Evolutionary conservation across 2,329 filamentous ascomycete species (phyloP), one percentile per base, ranked within the genome.

Genomic region (Dryadomyces quercus-mongolicae): DNA sequence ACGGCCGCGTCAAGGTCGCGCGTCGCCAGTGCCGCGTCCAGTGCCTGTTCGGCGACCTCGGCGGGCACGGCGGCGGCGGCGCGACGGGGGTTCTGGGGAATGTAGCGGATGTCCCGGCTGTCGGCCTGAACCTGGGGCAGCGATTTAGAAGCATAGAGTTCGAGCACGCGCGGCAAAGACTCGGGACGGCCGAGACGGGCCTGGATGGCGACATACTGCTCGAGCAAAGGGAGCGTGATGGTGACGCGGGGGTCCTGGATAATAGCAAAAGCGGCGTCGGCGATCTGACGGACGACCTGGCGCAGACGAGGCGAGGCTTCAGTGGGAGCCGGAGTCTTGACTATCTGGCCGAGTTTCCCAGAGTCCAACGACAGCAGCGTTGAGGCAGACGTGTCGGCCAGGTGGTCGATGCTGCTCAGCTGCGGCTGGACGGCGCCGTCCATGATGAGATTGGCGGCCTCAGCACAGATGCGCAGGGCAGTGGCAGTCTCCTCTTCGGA

Each of bases 111-210:
- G 40, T 77, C 25, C 25, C 25, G 25, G 25, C 75, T 51, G 75
- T 74, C 62, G 81, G 73, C 51, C 76, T 70, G 2, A 90, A 86
- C 58, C 82, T 73, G 38, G 40, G 40, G 40, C 42, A 20, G 13
- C 10, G 88, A 85, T 68, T 97, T 98, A 61, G 81, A 80, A 50
- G 88, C 88, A 66, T 92, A 97, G 53, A 96, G 76, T 54, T 83
- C 73, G 64, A 98, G 85, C 45, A 90, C 81, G 56, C 84, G 79
- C 7, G 92, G 89, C 58, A 97, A 80, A 47, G 86, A 83, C 59
- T 88, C 81, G 2, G 89, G 84, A 55, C 78, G 82, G 57, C 82
- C 79, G 46, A 97, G 78, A 12, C 83, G 76, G 31, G 83, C 76
- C 66, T 95, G 89, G 47, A 88, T 81, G 42, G 80, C 75, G 58